Percentiles rank a stretch among this genome's conserved stretches.
These are phyloP conservation scores for Aspergillus ostianus DNA, from an alignment of 495 filamentous ascomycete species.

Conservation along the genomic window DNA sequence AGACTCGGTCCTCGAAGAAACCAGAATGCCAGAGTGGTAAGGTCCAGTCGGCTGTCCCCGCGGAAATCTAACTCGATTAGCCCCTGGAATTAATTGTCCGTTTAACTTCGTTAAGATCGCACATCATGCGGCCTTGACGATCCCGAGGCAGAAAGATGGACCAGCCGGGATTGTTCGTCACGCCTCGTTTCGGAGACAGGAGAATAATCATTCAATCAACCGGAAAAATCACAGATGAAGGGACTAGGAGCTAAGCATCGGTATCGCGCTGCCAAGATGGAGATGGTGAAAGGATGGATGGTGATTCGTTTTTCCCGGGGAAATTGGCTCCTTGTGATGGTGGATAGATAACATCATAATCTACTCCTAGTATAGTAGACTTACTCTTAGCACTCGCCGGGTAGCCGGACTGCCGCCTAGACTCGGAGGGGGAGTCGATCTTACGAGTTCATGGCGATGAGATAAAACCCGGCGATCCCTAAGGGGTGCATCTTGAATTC, in stretches of 20 bases:
- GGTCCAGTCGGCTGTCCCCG: background rate
- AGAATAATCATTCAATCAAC: background rate
- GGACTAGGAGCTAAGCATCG: background rate
- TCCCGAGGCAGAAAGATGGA: conserved; percentile 8
- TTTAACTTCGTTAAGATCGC: background rate
- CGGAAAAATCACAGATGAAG: background rate
- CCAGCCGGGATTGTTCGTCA: background rate
- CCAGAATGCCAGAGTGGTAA: background rate
- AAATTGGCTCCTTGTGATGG: conserved; percentile 4
- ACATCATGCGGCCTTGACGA: conserved; percentile 12
- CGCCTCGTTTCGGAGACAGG: background rate
- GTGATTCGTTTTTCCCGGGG: conserved; percentile 1
- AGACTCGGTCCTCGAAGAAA: background rate
- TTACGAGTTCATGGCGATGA: conserved; percentile 10
- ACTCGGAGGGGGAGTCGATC: conserved; percentile 4
- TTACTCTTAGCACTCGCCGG: too few species aligned
- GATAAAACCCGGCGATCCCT: conserved; percentile 14
- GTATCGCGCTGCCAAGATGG: background rate
- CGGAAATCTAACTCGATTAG: background rate
- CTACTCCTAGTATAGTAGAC: background rate
- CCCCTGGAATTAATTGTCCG: background rate
- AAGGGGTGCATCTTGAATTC: conserved; percentile 3
- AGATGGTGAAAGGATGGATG: background rate
- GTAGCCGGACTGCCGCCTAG: conserved; percentile 15
- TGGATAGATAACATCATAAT: too few species aligned